A percentile compares a stretch with the other conserved stretches of the same genome.
Conservation (phyloP, 1,284 basidiomycete genomes). For the Ganoderma lingzhi region DNA sequence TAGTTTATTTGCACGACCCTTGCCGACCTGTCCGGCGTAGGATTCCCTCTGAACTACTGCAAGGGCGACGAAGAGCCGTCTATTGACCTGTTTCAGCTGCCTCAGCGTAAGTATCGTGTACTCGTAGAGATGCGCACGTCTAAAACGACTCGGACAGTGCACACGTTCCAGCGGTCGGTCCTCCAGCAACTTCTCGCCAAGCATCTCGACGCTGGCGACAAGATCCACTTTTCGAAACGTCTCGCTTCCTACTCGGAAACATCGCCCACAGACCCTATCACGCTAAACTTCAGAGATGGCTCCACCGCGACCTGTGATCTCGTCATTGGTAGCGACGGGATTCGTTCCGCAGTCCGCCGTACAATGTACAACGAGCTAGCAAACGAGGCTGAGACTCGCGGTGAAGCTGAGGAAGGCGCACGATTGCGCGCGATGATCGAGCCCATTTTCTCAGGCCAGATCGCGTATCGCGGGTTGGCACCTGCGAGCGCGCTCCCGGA, state of each 20-base stretch:
- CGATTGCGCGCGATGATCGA: not conserved
- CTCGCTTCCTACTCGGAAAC: conserved; percentile 54
- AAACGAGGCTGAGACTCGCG: conserved; percentile 25
- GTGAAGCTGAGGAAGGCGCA: conserved; percentile 14
- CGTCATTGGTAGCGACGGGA: conserved; percentile 59
- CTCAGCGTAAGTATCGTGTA: not conserved
- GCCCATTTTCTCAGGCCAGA: conserved; percentile 13
- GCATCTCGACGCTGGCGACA: not conserved
- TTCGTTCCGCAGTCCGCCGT: conserved; percentile 51
- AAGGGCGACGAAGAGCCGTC: not conserved
- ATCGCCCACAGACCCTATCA: conserved; percentile 35
- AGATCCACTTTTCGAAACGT: conserved; percentile 54
- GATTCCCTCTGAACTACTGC: not conserved
- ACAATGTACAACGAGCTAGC: conserved; percentile 27
- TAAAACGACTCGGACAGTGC: not conserved
- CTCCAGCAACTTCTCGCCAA: not conserved
- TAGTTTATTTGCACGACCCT: not conserved
- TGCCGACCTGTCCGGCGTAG: not conserved
- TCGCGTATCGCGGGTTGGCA: conserved; percentile 11
- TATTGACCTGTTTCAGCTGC: not conserved
- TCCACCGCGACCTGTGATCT: conserved; percentile 54
- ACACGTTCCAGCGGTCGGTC: conserved; percentile 4
- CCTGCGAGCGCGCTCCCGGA: not conserved
- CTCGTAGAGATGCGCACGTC: too few species aligned
- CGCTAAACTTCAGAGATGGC: conserved; percentile 57